phyloP scores from a whole-genome alignment of 75 land plant genomes.

The Picea sitchensis region DNA sequence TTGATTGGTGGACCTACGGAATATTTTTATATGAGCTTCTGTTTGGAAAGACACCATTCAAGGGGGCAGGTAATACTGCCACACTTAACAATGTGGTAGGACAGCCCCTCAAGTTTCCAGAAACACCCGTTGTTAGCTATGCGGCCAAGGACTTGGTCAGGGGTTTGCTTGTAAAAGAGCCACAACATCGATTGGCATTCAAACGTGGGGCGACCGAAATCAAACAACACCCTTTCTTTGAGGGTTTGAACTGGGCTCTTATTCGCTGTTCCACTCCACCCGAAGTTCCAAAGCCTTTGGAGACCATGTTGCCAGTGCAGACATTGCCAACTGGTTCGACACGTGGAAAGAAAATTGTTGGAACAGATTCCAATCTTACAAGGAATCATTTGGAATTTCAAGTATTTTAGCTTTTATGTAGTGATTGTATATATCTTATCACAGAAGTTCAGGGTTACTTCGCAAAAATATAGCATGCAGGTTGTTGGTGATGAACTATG shows the following conservation, averaged over 20 bases:
- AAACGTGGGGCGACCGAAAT: constrained; percentile 61
- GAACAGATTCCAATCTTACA: constrained; percentile 9
- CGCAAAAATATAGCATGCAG: constrained; percentile 9
- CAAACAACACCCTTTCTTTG: constrained; percentile 65
- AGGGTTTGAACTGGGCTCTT: constrained; percentile 67
- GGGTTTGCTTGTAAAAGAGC: constrained; percentile 62
- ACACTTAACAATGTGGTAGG: constrained; percentile 82
- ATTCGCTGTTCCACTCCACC: constrained; percentile 62
- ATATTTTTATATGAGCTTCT: constrained; percentile 82
- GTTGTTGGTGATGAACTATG: constrained; percentile 13
- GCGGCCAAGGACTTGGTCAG: constrained; percentile 55
- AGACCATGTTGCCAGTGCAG: constrained; percentile 8
- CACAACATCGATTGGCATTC: constrained; percentile 51
- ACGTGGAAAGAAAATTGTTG: constrained; percentile 14
- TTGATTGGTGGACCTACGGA: constrained; percentile 96
- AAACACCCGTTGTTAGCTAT: constrained; percentile 41
- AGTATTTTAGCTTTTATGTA: constrained; percentile 31
- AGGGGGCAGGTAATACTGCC: constrained; percentile 80
- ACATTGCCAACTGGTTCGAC: background rate
- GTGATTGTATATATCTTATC: background rate
- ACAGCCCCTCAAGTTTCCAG: constrained; percentile 67
- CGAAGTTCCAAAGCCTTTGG: constrained; percentile 40
- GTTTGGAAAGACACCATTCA: constrained; percentile 84
- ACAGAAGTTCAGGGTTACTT: constrained; percentile 7
- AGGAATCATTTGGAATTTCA: constrained; percentile 43